These are phyloP conservation scores for Porodaedalea pini DNA, from an alignment of 1,284 basidiomycete species.

Conservation along the genomic window DNA sequence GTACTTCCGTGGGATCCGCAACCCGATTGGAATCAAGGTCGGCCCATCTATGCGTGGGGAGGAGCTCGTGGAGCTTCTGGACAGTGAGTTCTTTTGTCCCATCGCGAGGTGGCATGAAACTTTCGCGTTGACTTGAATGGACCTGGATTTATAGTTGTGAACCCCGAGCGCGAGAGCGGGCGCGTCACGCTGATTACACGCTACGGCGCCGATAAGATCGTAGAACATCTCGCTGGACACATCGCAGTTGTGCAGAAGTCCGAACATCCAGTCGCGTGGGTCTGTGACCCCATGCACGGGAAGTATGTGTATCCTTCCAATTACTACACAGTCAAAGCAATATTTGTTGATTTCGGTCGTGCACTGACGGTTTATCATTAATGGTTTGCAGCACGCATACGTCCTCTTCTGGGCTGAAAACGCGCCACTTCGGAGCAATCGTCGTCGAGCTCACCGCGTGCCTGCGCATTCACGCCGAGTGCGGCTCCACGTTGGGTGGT, in stretches of 20 bases:
- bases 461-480: constrained; percentile 74
- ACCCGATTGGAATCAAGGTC: constrained; percentile 96
- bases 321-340: constrained; percentile 2
- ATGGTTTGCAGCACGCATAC: constrained; percentile 65
- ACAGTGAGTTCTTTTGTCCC: constrained; percentile 50
- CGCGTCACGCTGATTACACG: constrained; percentile 89
- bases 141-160: constrained; percentile 58
- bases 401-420: constrained; percentile 77
- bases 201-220: constrained; percentile 87
- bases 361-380: neutral
- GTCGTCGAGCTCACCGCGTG: constrained; percentile 84
- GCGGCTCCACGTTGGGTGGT: constrained; percentile 80
- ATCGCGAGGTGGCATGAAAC: neutral
- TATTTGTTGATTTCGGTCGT: neutral
- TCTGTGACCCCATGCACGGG: constrained; percentile 98
- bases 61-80: constrained; percentile 79
- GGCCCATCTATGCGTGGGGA: constrained; percentile 82
- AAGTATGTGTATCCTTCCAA: constrained; percentile 54
- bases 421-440: constrained; percentile 88
- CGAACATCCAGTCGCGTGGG: constrained; percentile 86
- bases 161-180: constrained; percentile 80
- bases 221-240: constrained; percentile 72
- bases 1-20: constrained; percentile 91
- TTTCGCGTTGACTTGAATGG: neutral
- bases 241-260: constrained; percentile 82